These are phyloP conservation scores for Diaporthe vaccinii DNA, from an alignment of 2,329 filamentous ascomycete species.

Conservation along the genomic window DNA sequence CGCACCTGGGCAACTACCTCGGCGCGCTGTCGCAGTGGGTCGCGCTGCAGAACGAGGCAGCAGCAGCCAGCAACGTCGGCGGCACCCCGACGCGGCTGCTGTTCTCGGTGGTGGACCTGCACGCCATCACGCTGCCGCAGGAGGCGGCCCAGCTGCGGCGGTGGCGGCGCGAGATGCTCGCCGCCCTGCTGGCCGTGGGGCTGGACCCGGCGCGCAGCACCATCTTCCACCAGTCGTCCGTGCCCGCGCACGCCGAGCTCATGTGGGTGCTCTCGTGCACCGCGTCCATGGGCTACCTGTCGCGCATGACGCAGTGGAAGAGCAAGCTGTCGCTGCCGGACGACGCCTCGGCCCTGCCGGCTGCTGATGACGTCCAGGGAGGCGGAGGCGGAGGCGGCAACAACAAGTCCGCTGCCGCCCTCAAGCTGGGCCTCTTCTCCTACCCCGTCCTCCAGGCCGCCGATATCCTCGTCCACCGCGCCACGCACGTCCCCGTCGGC, in stretches of 20 bases:
- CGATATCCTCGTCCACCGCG: conserved; percentile 84
- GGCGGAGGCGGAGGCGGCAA: neutral
- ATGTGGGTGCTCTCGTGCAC: conserved; percentile 98
- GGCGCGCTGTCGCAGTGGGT: conserved; percentile 92
- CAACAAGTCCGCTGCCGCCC: conserved; percentile 58
- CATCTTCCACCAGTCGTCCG: conserved; percentile 86
- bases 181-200: conserved; percentile 85
- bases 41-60: conserved; percentile 76
- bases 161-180: conserved; percentile 81
- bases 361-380: conserved; percentile 44
- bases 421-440: conserved; percentile 93
- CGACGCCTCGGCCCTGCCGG: conserved; percentile 69
- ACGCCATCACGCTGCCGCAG: conserved; percentile 88
- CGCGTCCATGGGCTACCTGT: conserved; percentile 92
- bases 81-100: conserved; percentile 66
- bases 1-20: conserved; percentile 95
- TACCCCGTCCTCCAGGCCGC: conserved; percentile 97
- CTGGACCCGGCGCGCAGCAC: conserved; percentile 81
- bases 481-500: conserved; percentile 96
- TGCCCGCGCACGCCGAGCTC: conserved; percentile 85
- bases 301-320: conserved; percentile 99
- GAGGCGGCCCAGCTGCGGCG: conserved; percentile 70
- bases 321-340: conserved; percentile 79
- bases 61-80: conserved; percentile 56
- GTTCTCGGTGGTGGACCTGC: conserved; percentile 92